Evolutionary conservation across 495 filamentous ascomycete species (phyloP).

Genomic region (Tuber aestivum): DNA sequence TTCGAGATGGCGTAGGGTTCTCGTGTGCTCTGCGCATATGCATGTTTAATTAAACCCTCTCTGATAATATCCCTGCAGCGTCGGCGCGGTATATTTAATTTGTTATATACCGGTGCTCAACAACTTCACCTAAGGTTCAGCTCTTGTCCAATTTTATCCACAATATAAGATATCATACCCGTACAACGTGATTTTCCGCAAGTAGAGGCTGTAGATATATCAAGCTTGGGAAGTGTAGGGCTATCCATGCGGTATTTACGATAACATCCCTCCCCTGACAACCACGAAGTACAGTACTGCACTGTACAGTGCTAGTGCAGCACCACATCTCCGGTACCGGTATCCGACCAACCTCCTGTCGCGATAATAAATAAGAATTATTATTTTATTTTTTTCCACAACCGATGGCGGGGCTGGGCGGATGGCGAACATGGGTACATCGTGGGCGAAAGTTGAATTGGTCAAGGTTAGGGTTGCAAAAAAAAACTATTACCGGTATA

Average conservation of each 20-base stretch:
- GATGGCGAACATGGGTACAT: too few relatives aligned
- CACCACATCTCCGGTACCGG: not conserved
- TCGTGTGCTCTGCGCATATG: not conserved
- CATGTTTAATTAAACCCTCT: not conserved
- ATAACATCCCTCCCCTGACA: not conserved
- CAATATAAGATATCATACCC: not conserved
- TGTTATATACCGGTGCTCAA: not conserved
- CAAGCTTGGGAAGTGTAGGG: not conserved
- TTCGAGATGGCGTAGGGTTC: not conserved
- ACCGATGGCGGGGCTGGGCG: too few relatives aligned
- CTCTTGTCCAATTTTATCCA: not conserved
- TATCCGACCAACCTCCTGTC: not conserved
- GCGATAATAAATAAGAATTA: not conserved
- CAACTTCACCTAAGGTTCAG: not conserved
- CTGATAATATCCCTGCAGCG: not conserved
- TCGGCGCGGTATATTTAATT: not conserved
- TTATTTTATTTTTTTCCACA: too few relatives aligned
- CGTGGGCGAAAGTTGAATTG: too few relatives aligned
- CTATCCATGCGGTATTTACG: not conserved
- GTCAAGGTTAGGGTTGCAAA: too few relatives aligned
- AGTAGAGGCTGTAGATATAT: not conserved
- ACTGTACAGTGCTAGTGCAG: too few relatives aligned
- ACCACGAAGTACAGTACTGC: not conserved
- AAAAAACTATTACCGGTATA: too few relatives aligned
- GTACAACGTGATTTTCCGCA: not conserved